Conservation (phyloP, 345 rosid species). For the Gossypium bickii region DNA sequence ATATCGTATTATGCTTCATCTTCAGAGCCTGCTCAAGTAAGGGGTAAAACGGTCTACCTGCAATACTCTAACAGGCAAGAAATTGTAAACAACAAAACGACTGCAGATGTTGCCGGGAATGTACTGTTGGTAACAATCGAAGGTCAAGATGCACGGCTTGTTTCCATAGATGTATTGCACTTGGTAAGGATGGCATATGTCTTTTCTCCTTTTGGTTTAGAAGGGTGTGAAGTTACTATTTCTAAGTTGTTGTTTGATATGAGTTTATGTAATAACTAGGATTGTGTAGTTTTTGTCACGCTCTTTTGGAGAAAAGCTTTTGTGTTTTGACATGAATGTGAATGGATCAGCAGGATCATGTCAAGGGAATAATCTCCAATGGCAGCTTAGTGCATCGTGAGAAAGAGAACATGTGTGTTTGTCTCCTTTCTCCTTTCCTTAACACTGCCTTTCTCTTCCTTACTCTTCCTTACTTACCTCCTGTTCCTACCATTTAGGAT, state of each 20-base stretch:
- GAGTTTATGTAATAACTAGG: neutral
- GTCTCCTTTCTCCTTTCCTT: slow-evolving; percentile 99
- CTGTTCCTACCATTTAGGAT: slow-evolving; percentile 49
- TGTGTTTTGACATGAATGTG: slow-evolving; percentile 76
- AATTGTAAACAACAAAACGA: slow-evolving; percentile 92
- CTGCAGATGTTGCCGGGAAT: slow-evolving; percentile 98
- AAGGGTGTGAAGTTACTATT: slow-evolving; percentile 34
- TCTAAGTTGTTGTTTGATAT: slow-evolving; percentile 24
- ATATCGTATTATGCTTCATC: slow-evolving; percentile 95
- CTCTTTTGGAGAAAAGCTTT: slow-evolving; percentile 36
- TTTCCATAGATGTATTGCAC: slow-evolving; percentile 98
- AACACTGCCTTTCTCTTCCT: slow-evolving; percentile 76
- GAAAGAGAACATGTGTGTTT: slow-evolving; percentile 98
- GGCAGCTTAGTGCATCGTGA: slow-evolving; percentile 98
- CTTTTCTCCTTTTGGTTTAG: slow-evolving; percentile 20
- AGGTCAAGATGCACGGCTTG: slow-evolving; percentile 92
- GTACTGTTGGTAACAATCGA: slow-evolving; percentile 89
- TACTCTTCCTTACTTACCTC: slow-evolving; percentile 68
- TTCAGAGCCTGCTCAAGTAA: slow-evolving; percentile 98
- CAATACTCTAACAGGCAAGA: slow-evolving; percentile 99
- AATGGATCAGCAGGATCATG: slow-evolving; percentile 99
- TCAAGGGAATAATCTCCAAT: slow-evolving; percentile 91
- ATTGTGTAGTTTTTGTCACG: slow-evolving; percentile 33
- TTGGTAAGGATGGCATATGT: slow-evolving; percentile 54
- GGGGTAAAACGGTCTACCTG: slow-evolving; percentile 97